Evolutionary conservation across 805 yeast genomes (phyloP), one percentile per base, ranked within the genome.

Genomic region (Starmerella riodocensis): DNA sequence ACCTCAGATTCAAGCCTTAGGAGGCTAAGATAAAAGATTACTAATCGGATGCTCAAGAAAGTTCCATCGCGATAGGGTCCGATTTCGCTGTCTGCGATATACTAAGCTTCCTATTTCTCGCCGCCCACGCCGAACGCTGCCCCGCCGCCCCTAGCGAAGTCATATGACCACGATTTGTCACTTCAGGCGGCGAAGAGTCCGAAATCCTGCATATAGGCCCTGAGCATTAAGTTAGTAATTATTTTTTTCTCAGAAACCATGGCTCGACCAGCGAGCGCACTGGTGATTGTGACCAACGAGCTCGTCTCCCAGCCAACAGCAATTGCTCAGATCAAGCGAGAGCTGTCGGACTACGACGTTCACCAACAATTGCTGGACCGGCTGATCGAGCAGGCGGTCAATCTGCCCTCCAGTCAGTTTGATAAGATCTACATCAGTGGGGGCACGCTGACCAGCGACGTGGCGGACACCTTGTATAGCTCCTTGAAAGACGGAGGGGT

Each of bases 361-460:
- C 56, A 53, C 43, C 54, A 47, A 42, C 67, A 63, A 55, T 58
- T 63, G 32, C 45, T 63, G 17, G 66, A 63, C 43, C 54, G 67
- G 18, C 53, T 62, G 12, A 46, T 51, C 5, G 51, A 50, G 20
- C 48, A 50, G 5, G 59, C 58, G 7, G 59, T 63, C 12, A 25
- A 37, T 6, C 54, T 63, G 11, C 55, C 59, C 4, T 36, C 36
- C 9, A 42, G 48, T 25, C 40, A 48, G 24, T 63, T 55, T 43
- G 30, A 45, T 3, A 29, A 41, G 17, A 53, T 63, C 26, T 42
- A 49, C 35, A 37, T 63, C 3, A 54, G 57, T 1, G 54, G 54
- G 11, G 58, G 52, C 8, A 32, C 37, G 4, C 37, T 42, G 18
- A 29, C 49, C 6, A 49, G 46, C 6, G 35, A 39, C 2, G 49